These are phyloP conservation scores for Dorcoceras hygrometricum DNA, from an alignment of 257 asterid genomes.

Conservation along the genomic window DNA sequence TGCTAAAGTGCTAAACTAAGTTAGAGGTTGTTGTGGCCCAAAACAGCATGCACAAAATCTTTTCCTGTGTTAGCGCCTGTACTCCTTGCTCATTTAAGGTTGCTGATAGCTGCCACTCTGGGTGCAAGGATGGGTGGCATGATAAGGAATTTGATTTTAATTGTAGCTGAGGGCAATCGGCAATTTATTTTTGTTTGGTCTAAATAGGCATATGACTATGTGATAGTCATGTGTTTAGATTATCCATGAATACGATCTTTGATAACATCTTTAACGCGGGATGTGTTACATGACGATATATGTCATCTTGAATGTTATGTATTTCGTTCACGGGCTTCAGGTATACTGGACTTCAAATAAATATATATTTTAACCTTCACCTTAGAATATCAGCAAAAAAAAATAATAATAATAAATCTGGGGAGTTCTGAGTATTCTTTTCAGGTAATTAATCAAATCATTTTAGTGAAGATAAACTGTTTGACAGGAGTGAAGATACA, in stretches of 20 bases:
- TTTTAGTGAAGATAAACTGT: background rate
- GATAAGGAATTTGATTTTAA: slow-evolving; percentile 10
- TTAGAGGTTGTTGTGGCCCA: background rate
- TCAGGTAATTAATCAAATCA: background rate
- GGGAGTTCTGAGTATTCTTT: background rate
- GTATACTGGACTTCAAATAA: slow-evolving; percentile 5
- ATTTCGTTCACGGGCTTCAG: background rate
- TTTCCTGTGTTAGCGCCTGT: background rate
- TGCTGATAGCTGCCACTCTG: slow-evolving; percentile 18
- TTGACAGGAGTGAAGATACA: background rate
- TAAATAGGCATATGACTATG: background rate
- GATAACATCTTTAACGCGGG: background rate
- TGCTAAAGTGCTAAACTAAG: background rate
- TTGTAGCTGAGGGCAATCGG: background rate
- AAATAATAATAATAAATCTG: too few relatives aligned
- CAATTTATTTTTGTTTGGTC: background rate
- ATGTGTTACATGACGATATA: background rate
- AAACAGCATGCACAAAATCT: background rate
- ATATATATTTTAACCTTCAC: too few relatives aligned
- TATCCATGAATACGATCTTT: background rate
- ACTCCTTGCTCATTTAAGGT: slow-evolving; percentile 2
- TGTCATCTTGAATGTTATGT: background rate
- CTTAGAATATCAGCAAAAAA: too few relatives aligned
- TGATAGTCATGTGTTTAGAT: background rate
- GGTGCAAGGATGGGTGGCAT: background rate